These are phyloP conservation scores for Tetrahymena thermophila DNA, from an alignment of 73 alveolate species.

Conservation along the genomic window DNA sequence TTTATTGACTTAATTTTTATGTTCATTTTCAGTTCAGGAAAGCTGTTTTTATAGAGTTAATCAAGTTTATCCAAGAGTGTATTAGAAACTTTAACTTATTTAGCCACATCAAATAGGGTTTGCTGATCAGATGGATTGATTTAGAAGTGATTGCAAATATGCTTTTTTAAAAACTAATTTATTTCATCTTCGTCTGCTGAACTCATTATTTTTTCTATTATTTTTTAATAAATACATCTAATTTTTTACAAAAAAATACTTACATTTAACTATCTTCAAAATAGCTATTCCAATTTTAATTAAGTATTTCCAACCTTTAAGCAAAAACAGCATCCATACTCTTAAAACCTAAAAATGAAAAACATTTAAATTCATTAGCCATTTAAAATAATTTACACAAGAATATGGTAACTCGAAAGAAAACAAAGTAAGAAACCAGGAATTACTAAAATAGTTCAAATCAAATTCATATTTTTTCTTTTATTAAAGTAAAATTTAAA, in stretches of 20 bases:
- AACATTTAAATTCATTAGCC: background rate
- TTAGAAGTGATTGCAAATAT: background rate
- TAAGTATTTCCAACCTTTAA: background rate
- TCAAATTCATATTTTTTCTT: background rate
- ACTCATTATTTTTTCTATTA: background rate
- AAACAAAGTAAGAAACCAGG: background rate
- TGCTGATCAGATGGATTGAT: background rate
- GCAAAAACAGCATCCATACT: background rate
- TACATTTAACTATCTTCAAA: background rate
- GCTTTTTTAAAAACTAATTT: background rate
- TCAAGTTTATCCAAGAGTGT: background rate
- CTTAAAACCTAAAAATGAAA: background rate
- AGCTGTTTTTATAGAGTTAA: background rate
- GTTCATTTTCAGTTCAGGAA: background rate
- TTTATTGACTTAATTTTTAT: background rate
- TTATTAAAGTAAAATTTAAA: background rate
- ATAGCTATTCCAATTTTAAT: background rate
- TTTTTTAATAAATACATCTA: no score
- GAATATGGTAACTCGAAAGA: background rate
- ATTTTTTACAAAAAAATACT: background rate
- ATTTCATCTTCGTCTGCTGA: background rate
- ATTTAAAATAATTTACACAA: background rate
- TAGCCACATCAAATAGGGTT: background rate
- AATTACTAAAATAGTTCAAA: background rate
- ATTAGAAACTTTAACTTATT: background rate